Evolutionary conservation across 2,329 filamentous ascomycete species (phyloP), one percentile per base, ranked within the genome.

Genomic region (Neofusicoccum ribis): DNA sequence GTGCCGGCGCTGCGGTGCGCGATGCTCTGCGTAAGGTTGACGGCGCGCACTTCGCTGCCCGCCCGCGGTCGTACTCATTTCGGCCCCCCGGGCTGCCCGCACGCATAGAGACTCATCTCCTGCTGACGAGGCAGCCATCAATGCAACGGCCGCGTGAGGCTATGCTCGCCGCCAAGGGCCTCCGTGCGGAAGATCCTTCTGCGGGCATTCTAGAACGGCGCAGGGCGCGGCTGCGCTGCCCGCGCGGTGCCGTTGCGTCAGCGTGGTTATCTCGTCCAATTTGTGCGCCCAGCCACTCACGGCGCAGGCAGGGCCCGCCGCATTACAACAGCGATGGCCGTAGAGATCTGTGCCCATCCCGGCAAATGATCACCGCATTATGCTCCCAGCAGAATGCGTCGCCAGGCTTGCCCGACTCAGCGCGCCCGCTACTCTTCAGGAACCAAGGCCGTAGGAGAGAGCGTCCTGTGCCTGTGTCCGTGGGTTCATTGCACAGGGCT

Each of bases 311-410:
- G 73, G 73, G 72, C 72, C 67, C 65, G 67, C 67, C 71, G 75
- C 75, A 77, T 77, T 76, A 71, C 71, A 70, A 69, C 69, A 64
- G 72, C 71, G 70, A 72, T 71, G 70, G 69, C 74, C 71, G 70
- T 72, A 73, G 70, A 76, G 72, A 77, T 78, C 76, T 72, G 63
- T 72, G 73, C 74, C 74, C 71, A 73, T 73, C 69, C 76, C 70
- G 73, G 76, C 72, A 72, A 75, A 73, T 77, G 76, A 78, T 76
- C 77, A 79, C 76, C 73, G 76, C 77, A 79, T 79, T 77, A 77
- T 79, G 77, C 76, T 77, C 76, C 74, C 77, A 76, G 72, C 76
- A 76, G 76, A 78, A 77, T 76, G 70, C 71, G 73, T 75, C 72
- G 73, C 73, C 71, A 72, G 73, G 70, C 75, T 77, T 78, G 75